These are phyloP conservation scores for Monosporascus sp. DNA, from an alignment of 2,329 filamentous ascomycete species.

Conservation along the genomic window DNA sequence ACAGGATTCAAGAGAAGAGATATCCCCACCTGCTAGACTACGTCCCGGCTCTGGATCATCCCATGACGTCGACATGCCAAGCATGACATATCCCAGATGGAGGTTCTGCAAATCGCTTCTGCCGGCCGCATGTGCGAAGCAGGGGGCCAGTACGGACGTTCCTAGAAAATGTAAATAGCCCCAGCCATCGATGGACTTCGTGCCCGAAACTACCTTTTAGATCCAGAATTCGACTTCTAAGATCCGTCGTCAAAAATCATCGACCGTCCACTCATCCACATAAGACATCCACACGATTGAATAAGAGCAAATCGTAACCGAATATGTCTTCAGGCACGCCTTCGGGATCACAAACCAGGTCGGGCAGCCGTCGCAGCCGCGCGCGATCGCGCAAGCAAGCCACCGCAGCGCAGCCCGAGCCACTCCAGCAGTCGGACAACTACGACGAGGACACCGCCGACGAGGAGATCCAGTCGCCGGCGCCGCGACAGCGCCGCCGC, in stretches of 20 bases:
- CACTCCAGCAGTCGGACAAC: constrained; percentile 13
- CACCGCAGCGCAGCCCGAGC: constrained; percentile 15
- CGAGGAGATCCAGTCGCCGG: constrained; percentile 20
- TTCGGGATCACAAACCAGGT: constrained; percentile 11
- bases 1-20: constrained; percentile 6
- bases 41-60: constrained; percentile 5
- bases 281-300: neutral
- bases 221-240: too few relatives aligned
- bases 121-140: neutral
- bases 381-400: constrained; percentile 17
- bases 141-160: neutral
- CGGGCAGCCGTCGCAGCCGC: constrained; percentile 19
- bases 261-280: neutral
- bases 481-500: constrained; percentile 16
- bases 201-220: neutral
- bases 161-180: constrained; percentile 13
- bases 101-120: neutral
- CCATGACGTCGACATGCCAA: constrained; percentile 10
- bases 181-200: neutral
- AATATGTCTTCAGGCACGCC: constrained; percentile 22
- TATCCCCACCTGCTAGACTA: neutral
- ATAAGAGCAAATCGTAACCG: neutral
- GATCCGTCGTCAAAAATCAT: too few relatives aligned
- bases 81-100: constrained; percentile 4
- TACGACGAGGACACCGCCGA: constrained; percentile 18